Evolutionary conservation across 164 flowering plant species (phyloP), one percentile per base, ranked within the genome.

Genomic region (Vitis vinifera): DNA sequence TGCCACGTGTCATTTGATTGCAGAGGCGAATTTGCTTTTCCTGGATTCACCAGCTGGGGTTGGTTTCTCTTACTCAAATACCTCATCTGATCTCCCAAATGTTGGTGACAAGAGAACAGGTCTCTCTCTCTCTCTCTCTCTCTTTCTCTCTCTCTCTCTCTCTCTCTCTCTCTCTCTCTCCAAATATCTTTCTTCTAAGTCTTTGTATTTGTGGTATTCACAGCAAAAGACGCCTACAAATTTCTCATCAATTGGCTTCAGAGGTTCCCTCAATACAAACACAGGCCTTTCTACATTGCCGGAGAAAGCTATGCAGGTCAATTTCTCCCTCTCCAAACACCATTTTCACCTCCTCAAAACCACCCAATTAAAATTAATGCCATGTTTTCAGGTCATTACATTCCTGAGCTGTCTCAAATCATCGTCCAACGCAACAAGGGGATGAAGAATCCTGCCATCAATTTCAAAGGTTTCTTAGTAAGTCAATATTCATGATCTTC

Each of bases 221-320:
- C 80, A 80, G 83, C 69, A 49, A 37, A 50, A 55, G 83, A 80
- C 67, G 60, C 80, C 10, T 77, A 71, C 29, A 49, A 27, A 17
- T 85, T 85, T 66, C 73, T 85, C 0, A 9, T 68, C 29, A 83
- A 79, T 0, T 85, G 89, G 89, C 51, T 85, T 1, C 68, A 71
- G 17, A 75, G 83, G 52, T 85, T 83, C 47, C 84, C 89, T 2
- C 74, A 81, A 27, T 83, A 81, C 68, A 78, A 76, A 60, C 70
- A 74, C 29, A 78, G 85, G 47, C 79, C 77, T 48, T 85, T 85
- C 51, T 85, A 76, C 68, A 57, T 83, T 23, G 75, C 77, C 11
- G 87, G 89, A 37, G 87, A 85, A 65, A 83, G 87, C 73, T 85
- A 85, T 65, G 89, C 85, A 71, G 87, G 89, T 81, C 9, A 11